Evolutionary conservation across 495 filamentous ascomycete species (phyloP), one percentile per base, ranked within the genome.

Genomic region (Penicillium maclennaniae): DNA sequence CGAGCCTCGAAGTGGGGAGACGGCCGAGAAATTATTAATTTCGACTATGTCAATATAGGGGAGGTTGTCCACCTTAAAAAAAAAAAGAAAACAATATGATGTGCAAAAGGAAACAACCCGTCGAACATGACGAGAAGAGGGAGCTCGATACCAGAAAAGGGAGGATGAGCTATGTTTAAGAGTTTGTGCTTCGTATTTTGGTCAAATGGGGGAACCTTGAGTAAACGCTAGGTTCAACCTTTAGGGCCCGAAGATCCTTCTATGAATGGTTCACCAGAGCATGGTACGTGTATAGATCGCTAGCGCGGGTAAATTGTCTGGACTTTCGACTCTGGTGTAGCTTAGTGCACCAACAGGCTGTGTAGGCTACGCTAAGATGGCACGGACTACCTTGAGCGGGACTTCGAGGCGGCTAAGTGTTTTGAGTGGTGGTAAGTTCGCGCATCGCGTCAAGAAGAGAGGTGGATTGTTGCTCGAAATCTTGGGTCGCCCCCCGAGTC

Each of bases 251-350:
- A 34, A 34, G 31, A 34, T 34, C 31, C 4, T 34, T 34, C 31
- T 34, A 40, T 6, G 38, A 40, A 40, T 40, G n/a, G 38, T 31
- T 28, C 28, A 39, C 31, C 23, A 26, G 37, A 4, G 25, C 10
- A 44, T 43, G 48, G 54, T 57, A 52, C 54, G 50, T 58, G 55
- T 54, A 42, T 42, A 49, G 45, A 49, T 50, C 44, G 43, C 43
- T 48, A 47, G 45, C 47, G 45, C 55, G 28, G 45, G 39, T 37
- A 53, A 39, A 23, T 20, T 34, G 16, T 40, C 37, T 40, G 15
- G 38, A 40, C n/a, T 34, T 34, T 31, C 27, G 27, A 31, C 6
- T 2, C 5, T 23, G 2, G 27, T 12, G 27, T 31, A 31, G 7
- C 27, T 31, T 31, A 31, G 27, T 31, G 27, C 7, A 31, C 27